Conservation (phyloP, 176 grass and related monocot species). For the Cocos nucifera region DNA sequence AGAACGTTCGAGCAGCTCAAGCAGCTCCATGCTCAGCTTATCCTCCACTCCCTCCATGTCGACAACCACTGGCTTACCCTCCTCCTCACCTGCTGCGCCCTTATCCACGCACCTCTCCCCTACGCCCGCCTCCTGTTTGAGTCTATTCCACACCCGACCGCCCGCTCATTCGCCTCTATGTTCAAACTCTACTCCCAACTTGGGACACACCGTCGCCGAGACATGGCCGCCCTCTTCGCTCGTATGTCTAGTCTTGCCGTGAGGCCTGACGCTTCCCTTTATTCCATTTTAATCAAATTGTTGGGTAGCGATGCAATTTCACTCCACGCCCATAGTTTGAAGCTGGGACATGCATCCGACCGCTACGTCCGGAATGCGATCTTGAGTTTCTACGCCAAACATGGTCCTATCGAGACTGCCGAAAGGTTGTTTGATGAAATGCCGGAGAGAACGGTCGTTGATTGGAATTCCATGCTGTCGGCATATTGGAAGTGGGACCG, state of each 20-base stretch:
- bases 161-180: background rate
- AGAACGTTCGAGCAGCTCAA: constrained; percentile 12
- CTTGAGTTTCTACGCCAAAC: background rate
- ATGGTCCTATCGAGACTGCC: background rate
- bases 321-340: constrained; percentile 1
- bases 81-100: background rate
- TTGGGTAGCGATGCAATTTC: background rate
- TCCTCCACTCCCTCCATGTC: constrained; percentile 1
- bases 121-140: constrained; percentile 6
- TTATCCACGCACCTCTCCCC: background rate
- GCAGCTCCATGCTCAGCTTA: constrained; percentile 1
- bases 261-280: background rate
- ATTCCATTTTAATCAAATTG: background rate
- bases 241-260: constrained; percentile 1
- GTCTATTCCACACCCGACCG: background rate
- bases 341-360: background rate
- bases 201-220: background rate
- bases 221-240: background rate
- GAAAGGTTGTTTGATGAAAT: constrained; percentile 14
- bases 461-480: constrained; percentile 18
- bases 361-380: constrained; percentile 7
- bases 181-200: background rate
- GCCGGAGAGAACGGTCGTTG: background rate
- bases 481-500: constrained; percentile 12
- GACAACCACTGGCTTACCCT: background rate